phyloP scores from a whole-genome alignment of 148 eudicot genomes.

The Diospyros lotus region DNA sequence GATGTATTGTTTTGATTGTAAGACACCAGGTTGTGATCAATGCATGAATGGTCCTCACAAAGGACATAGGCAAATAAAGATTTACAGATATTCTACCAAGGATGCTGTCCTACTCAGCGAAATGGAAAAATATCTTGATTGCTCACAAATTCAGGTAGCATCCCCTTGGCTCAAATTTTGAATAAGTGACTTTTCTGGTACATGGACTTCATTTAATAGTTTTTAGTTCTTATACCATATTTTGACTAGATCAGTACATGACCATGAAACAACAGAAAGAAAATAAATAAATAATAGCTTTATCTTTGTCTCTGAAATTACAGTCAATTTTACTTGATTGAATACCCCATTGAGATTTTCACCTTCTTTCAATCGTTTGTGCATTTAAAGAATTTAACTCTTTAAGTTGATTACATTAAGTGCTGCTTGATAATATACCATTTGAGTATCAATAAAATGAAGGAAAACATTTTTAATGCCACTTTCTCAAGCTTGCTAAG shows the following conservation, averaged over 20 bases:
- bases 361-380: background rate
- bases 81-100: conserved; percentile 61
- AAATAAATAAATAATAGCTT: background rate
- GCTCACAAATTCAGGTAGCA: conserved; percentile 53
- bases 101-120: conserved; percentile 49
- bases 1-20: conserved; percentile 56
- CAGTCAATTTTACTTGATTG: background rate
- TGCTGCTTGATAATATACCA: background rate
- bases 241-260: background rate
- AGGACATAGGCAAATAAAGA: conserved; percentile 38
- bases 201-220: background rate
- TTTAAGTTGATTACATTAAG: background rate
- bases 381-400: background rate
- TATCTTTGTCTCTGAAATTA: background rate
- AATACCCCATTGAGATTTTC: background rate
- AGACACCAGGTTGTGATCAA: conserved; percentile 33
- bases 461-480: background rate
- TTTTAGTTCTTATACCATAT: background rate
- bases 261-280: background rate
- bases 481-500: no score
- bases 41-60: conserved; percentile 43
- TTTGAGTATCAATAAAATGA: background rate
- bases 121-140: conserved; percentile 43
- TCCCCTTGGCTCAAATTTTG: background rate
- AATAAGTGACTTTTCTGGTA: background rate